phyloP scores from a whole-genome alignment of 768 basidiomycete species.

The Agaricus blazei region DNA sequence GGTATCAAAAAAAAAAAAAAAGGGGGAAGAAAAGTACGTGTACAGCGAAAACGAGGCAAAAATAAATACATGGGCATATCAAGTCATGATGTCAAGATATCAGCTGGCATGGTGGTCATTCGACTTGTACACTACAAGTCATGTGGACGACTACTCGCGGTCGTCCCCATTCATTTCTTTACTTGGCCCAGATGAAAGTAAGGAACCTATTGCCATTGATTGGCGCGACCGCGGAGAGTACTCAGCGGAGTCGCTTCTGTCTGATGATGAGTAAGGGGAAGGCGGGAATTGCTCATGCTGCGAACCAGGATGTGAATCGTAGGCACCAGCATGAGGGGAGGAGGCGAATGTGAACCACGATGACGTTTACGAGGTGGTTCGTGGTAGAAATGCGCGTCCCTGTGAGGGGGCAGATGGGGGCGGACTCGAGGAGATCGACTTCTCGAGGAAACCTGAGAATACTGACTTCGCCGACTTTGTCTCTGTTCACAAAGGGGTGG shows the following conservation, averaged over 20 bases:
- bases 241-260: conserved; percentile 58
- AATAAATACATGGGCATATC: conserved; percentile 8
- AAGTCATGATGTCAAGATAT: conserved; percentile 1
- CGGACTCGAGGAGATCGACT: conserved; percentile 33
- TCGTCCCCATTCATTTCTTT: conserved; percentile 32
- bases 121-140: neutral
- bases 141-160: conserved; percentile 20
- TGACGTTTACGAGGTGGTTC: conserved; percentile 56
- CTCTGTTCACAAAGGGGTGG: conserved; percentile 29
- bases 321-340: conserved; percentile 35
- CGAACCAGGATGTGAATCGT: conserved; percentile 30
- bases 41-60: conserved; percentile 6
- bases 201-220: conserved; percentile 77
- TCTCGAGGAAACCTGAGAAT: conserved; percentile 27
- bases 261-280: conserved; percentile 70
- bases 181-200: conserved; percentile 47
- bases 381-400: conserved; percentile 29
- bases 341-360: conserved; percentile 56
- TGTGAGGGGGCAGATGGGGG: conserved; percentile 25
- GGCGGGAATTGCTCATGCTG: conserved; percentile 51
- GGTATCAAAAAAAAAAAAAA: neutral
- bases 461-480: conserved; percentile 26
- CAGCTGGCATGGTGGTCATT: neutral
- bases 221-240: conserved; percentile 68
- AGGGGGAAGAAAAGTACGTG: conserved; percentile 1